A percentile compares a stretch with the other conserved stretches of the same genome.
phyloP scores from a whole-genome alignment of 306 rosid species.

The Vicia sativa region DNA sequence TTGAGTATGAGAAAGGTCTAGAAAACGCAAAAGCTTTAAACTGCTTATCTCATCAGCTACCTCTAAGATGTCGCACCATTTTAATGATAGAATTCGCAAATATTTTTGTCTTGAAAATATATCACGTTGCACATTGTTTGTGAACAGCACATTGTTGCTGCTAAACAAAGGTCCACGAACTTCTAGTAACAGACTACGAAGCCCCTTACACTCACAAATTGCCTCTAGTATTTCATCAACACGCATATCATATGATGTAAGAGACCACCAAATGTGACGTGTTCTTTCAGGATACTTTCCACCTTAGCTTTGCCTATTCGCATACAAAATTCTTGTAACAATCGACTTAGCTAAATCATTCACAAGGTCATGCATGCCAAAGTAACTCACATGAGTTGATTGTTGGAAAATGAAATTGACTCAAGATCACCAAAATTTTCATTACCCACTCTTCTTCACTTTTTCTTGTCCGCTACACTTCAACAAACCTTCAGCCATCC shows the following conservation, averaged over 20 bases:
- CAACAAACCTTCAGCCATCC: neutral
- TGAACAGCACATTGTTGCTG: too few relatives aligned
- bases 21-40: neutral
- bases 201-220: neutral
- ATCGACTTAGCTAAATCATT: neutral
- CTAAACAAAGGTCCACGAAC: rapidly evolving
- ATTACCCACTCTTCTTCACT: neutral
- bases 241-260: rapidly evolving
- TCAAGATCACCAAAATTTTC: neutral
- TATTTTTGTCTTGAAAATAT: neutral
- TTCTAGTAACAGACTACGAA: neutral
- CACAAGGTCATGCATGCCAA: neutral
- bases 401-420: neutral
- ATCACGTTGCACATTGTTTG: neutral
- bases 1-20: neutral
- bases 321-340: neutral
- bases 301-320: neutral
- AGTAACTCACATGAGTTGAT: rapidly evolving
- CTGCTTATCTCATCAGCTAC: neutral
- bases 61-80: rapidly evolving
- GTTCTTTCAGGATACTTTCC: neutral
- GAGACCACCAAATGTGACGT: neutral
- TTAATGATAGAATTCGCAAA: constrained; percentile 16
- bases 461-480: neutral
- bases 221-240: neutral